These are phyloP conservation scores for Candida dendrica DNA, from an alignment of 805 yeast genomes.

Conservation along the genomic window DNA sequence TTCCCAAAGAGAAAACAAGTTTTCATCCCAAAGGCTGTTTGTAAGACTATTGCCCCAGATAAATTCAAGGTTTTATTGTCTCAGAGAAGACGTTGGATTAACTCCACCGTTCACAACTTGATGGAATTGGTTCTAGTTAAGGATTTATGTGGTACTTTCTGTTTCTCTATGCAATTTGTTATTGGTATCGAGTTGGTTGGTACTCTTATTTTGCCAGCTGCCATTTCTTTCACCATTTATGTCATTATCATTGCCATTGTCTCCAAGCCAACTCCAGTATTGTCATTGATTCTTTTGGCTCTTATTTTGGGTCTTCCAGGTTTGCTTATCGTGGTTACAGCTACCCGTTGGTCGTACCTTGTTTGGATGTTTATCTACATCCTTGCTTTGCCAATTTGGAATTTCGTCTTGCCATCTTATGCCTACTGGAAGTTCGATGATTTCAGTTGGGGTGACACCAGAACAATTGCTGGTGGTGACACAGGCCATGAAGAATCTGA, in stretches of 20 bases:
- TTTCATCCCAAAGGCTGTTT: slow-evolving; percentile 85
- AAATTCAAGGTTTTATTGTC: slow-evolving; percentile 72
- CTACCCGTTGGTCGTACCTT: slow-evolving; percentile 64
- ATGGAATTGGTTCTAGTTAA: slow-evolving; percentile 79
- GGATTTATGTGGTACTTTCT: slow-evolving; percentile 90
- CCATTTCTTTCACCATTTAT: slow-evolving; percentile 75
- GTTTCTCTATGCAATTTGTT: slow-evolving; percentile 92
- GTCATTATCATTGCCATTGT: slow-evolving; percentile 67
- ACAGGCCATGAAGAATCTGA: slow-evolving; percentile 61
- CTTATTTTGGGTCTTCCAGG: slow-evolving; percentile 85
- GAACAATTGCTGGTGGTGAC: slow-evolving; percentile 68
- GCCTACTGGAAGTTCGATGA: slow-evolving; percentile 95
- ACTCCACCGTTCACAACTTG: slow-evolving; percentile 88
- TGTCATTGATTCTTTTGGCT: slow-evolving; percentile 71
- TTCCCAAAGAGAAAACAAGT: slow-evolving; percentile 86
- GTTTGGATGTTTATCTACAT: slow-evolving; percentile 76
- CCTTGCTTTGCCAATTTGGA: slow-evolving; percentile 88
- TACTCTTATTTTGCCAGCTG: slow-evolving; percentile 83
- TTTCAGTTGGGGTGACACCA: slow-evolving; percentile 93
- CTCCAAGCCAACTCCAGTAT: slow-evolving; percentile 64
- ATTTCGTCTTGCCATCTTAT: slow-evolving; percentile 77
- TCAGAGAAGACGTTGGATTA: slow-evolving; percentile 95
- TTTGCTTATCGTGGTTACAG: slow-evolving; percentile 69
- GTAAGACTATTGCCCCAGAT: slow-evolving; percentile 88
- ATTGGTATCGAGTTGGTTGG: slow-evolving; percentile 80